Evolutionary conservation across 2,329 filamentous ascomycete genomes (phyloP), one percentile per base, ranked within the genome.

Genomic region (Xylogone sp.): DNA sequence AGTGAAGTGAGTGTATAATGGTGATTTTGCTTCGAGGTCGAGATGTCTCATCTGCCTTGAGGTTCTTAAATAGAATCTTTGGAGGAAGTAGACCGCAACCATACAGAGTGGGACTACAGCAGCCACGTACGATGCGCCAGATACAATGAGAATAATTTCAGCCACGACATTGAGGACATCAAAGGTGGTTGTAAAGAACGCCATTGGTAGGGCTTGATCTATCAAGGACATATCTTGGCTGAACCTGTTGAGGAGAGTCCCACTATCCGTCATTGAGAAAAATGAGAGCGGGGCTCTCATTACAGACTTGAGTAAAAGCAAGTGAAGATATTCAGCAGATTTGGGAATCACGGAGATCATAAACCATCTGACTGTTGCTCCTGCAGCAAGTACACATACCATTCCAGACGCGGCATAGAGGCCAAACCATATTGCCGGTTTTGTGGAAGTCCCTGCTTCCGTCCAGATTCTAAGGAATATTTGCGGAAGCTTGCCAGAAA

Each of bases 1-100:
- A 4, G 70, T 68, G 52, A 78, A 78, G 48, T 76, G 68, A 0
- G 75, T 73, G 56, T 73, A 77, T 0, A 78, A 62, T 2, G 75
- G 75, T 0, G 72, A 68, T 51, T 65, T 65, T 0, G 61, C 54
- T 58, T 78, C 76, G 16, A 78, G 63, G 44, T 78, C 76, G 29
- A 78, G 62, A 39, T 74, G 67, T 52, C 76, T 71, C n/a, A 79
- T 59, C 56, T 78, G 76, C 2, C 76, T 70, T 2, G 74, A 77
- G 4, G 75, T 78, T 12, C 74, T 10, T 27, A 79, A 10, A 71
- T 66, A 78, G 49, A 72, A 66, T 42, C 71, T 72, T 53, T 76
- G 74, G 21, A 59, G 27, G 18, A 54, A 43, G 46, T 61, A 56
- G 10, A 59, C 44, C 2, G 50, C 22, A 16, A 53, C 18, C 24